Percentiles rank a stretch among this genome's conserved stretches.
These are phyloP conservation scores for Annulohypoxylon moriforme DNA, from an alignment of 495 filamentous ascomycete species.

Conservation along the genomic window DNA sequence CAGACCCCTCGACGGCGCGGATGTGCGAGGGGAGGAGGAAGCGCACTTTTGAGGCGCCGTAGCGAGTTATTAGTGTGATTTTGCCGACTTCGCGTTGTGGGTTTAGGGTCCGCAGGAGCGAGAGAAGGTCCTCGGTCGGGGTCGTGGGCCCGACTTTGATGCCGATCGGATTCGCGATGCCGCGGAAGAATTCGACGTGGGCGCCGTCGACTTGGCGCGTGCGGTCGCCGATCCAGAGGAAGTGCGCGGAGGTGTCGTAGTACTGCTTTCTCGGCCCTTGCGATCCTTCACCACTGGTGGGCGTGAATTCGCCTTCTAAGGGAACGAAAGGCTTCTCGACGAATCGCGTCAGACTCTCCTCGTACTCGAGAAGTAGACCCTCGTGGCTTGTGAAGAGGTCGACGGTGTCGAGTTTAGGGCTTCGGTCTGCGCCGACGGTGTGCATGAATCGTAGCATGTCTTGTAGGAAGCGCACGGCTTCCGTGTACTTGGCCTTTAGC, in stretches of 20 bases:
- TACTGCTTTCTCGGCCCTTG: conserved; percentile 64
- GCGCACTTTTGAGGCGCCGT: conserved; percentile 80
- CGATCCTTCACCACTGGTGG: conserved; percentile 1
- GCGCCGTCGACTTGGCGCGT: conserved; percentile 92
- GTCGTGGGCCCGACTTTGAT: conserved; percentile 95
- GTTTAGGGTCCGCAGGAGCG: conserved; percentile 85
- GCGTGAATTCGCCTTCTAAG: conserved; percentile 18
- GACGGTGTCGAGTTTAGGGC: conserved; percentile 87
- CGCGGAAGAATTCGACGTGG: conserved; percentile 97
- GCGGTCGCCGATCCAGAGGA: conserved; percentile 98
- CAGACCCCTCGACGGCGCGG: conserved; percentile 77
- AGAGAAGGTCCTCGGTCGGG: conserved; percentile 73
- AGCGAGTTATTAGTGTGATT: conserved; percentile 94
- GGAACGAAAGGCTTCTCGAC: conserved; percentile 69
- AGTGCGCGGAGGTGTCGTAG: conserved; percentile 94
- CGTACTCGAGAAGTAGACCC: conserved; percentile 93
- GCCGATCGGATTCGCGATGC: conserved; percentile 93
- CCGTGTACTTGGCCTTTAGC: conserved; percentile 84
- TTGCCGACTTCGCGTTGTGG: conserved; percentile 84
- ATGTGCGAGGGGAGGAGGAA: conserved; percentile 83
- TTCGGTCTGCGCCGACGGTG: conserved; percentile 90
- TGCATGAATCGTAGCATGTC: conserved; percentile 96
- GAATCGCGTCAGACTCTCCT: conserved; percentile 82
- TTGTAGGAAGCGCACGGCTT: conserved; percentile 84
- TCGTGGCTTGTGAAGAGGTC: conserved; percentile 97